Evolutionary conservation across 2,329 filamentous ascomycete species (phyloP), one percentile per base, ranked within the genome.

Genomic region (Hypoxylon sp.): DNA sequence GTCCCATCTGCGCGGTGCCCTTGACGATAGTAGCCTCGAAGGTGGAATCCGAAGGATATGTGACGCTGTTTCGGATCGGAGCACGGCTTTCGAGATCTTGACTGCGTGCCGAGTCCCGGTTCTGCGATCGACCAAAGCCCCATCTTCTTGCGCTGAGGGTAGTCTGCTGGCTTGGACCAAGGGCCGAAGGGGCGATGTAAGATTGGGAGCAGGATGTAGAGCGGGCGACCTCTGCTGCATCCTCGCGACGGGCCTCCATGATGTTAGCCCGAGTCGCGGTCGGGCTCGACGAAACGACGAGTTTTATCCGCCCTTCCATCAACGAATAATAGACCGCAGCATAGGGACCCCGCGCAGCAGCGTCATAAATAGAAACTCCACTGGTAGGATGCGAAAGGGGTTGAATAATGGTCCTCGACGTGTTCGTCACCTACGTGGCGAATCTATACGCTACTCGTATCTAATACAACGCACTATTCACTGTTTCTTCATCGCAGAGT

Each of bases 391-490:
- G 8, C 10, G 6, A 20, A 41, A 41, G n/a, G 27, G 24, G 40
- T 18, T 60, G 58, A 55, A 51, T 58, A 55, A 58, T 31, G 23
- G 37, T 37, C 21, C 15, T 52, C 48, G 47, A 57, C 55, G 56
- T 62, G 50, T 53, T 55, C n/a, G 42, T 52, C 43, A 55, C 55
- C 42, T 58, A 62, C 58, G 58, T 62, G 58, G 58, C 58, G 55
- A 45, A n/a, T 26, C 29, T 45, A 45, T 45, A 23, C 23, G 35
- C 31, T 51, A 48, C 42, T 45, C n/a, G n/a, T 47, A 48, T 51
- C 18, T 7, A 49, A 9, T 18, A 3, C 18, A 11, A 18, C 15
- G 31, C 50, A 40, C 38, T 47, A 58, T 55, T 58, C 38, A 46
- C 26, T 17, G 17, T 31, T 47, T 41, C 27, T 17, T 29, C n/a